Evolutionary conservation across 73 alveolate species (phyloP), one percentile per base, ranked within the genome.

Genomic region (Durusdinium trenchii): DNA sequence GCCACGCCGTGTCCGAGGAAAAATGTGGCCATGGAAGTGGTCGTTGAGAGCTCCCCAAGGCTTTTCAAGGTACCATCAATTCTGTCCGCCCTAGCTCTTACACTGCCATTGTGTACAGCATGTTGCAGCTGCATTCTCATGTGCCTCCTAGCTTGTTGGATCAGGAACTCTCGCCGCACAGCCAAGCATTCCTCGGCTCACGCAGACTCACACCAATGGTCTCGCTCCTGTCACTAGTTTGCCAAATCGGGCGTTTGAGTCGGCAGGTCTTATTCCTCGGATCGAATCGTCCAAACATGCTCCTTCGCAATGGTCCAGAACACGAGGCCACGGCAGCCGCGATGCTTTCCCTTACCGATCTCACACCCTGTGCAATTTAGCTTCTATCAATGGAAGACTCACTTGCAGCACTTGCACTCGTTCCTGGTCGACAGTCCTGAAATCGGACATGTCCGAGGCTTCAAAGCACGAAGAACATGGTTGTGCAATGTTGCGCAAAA

Each of bases 331-430:
- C n/a, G n/a, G n/a, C n/a, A n/a, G n/a, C n/a, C n/a, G n/a, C n/a
- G n/a, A n/a, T n/a, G n/a, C n/a, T n/a, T n/a, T n/a, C n/a, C n/a
- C n/a, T n/a, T n/a, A n/a, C n/a, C n/a, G n/a, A n/a, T n/a, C n/a
- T n/a, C n/a, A n/a, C n/a, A n/a, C 84, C 38, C 38, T 20, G 28
- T 42, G 87, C 87, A 43, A 6, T 42, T 60, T 14, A 30, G 98
- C 16, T n/a, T 76, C 98, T 57, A 91, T 42, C 45, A 91, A 71
- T n/a, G 98, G 82, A 36, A 91, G 73, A 20, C 89, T 54, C 6
- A 91, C 98, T 48, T 91, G 98, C 38, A 91, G 89, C 76, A 91
- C 98, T 32, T 91, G 89, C 35, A 91, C 78, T 6, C 98, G 98
- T 23, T 40, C 64, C 45, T 91, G 98, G 60, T 91, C 98, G 48